These are phyloP conservation scores for Coriolopsis trogii DNA, from an alignment of 1,284 basidiomycete species.

Conservation along the genomic window DNA sequence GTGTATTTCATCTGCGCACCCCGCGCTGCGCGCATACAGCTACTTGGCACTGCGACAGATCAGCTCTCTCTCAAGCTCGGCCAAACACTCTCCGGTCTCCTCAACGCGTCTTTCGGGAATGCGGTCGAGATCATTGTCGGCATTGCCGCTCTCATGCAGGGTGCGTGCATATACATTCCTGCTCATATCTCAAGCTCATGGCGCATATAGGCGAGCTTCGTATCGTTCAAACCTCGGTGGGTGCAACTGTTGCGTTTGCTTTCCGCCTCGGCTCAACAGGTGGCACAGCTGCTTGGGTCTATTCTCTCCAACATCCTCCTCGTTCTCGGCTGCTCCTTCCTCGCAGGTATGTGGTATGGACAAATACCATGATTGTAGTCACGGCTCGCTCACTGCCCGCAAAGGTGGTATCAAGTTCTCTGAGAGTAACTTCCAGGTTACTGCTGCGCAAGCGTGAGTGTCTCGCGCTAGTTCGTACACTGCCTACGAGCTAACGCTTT, in stretches of 20 bases:
- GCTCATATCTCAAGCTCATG: neutral
- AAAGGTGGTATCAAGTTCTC: constrained; percentile 65
- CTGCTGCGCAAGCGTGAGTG: constrained; percentile 84
- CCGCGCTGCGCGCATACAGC: constrained; percentile 29
- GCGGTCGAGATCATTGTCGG: constrained; percentile 88
- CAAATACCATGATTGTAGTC: neutral
- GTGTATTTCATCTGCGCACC: no score
- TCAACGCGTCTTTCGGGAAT: constrained; percentile 86
- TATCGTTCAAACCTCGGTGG: constrained; percentile 86
- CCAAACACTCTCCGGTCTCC: constrained; percentile 80
- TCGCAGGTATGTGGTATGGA: constrained; percentile 58
- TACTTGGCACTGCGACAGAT: constrained; percentile 87
- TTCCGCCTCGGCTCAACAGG: neutral
- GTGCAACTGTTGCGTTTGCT: constrained; percentile 26
- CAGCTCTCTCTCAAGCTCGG: constrained; percentile 82
- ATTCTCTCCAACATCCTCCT: constrained; percentile 90
- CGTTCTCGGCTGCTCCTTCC: constrained; percentile 87
- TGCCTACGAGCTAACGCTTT: constrained; percentile 17
- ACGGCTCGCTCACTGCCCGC: neutral
- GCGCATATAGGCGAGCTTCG: constrained; percentile 65
- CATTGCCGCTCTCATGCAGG: constrained; percentile 82
- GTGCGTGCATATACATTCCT: constrained; percentile 37
- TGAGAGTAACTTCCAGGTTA: constrained; percentile 79
- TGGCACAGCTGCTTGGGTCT: constrained; percentile 71
- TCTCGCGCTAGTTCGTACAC: constrained; percentile 10